Percentiles rank a stretch among this genome's conserved stretches.
phyloP scores from a whole-genome alignment of 1,284 basidiomycete genomes.

The Apiotrichum domesticum region DNA sequence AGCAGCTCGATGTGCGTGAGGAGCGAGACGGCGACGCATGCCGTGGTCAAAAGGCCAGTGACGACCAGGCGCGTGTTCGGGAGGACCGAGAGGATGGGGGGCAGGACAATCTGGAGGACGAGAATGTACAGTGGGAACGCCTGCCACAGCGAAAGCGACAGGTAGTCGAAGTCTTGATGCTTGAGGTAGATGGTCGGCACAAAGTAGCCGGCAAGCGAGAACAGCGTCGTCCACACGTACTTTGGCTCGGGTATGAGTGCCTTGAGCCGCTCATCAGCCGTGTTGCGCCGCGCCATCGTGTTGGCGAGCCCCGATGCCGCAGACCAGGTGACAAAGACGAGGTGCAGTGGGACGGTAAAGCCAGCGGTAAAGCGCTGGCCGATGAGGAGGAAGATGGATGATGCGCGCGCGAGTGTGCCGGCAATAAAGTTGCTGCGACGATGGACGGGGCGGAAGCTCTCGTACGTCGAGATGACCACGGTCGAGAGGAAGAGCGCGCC shows the following conservation, averaged over 20 bases:
- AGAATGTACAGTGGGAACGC: slow-evolving; percentile 15
- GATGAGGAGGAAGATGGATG: slow-evolving; percentile 4
- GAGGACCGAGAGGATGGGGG: background rate
- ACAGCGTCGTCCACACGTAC: slow-evolving; percentile 7
- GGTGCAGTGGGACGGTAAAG: slow-evolving; percentile 6
- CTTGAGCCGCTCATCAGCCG: background rate
- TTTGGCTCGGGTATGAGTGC: slow-evolving; percentile 4
- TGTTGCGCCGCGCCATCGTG: background rate
- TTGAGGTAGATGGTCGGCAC: slow-evolving; percentile 3
- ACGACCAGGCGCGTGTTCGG: background rate
- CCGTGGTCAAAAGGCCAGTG: slow-evolving; percentile 1
- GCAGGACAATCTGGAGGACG: slow-evolving; percentile 7
- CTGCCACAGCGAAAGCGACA: slow-evolving; percentile 12
- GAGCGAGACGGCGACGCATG: background rate
- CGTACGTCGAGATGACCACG: slow-evolving; percentile 6
- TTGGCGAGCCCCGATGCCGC: background rate
- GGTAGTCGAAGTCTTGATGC: background rate
- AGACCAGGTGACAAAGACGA: slow-evolving; percentile 2
- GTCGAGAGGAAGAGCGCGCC: slow-evolving; percentile 3
- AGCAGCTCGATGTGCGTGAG: slow-evolving; percentile 7
- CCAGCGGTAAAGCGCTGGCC: slow-evolving; percentile 12
- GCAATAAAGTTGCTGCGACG: background rate
- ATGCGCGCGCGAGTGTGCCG: slow-evolving; percentile 2
- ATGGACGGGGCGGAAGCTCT: slow-evolving; percentile 6
- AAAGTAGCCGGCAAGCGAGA: background rate